Percentiles rank a stretch among this genome's conserved stretches.
These are phyloP conservation scores for Calonectria pseudoturangicola DNA, from an alignment of 2,329 filamentous ascomycete genomes.

Conservation along the genomic window DNA sequence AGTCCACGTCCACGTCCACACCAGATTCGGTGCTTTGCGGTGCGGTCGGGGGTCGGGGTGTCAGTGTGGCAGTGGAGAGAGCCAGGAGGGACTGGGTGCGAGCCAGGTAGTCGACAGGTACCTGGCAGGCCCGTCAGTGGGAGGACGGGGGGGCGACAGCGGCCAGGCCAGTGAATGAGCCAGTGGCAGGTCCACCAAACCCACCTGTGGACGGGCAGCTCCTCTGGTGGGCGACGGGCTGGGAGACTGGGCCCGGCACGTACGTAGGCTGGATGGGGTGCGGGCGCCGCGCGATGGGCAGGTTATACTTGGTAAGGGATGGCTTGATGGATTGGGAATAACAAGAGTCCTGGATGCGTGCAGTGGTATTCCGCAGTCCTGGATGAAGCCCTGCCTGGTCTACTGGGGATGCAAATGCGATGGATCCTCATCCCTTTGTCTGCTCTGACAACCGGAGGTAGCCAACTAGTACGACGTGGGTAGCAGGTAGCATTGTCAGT, in stretches of 20 bases:
- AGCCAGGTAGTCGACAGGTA: conserved; percentile 27
- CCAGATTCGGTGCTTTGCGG: conserved; percentile 27
- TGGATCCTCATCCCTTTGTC: conserved; percentile 28
- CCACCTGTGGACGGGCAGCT: conserved; percentile 51
- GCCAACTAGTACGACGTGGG: conserved; percentile 18
- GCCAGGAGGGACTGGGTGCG: conserved; percentile 30
- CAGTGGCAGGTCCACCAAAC: conserved; percentile 49
- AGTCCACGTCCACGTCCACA: conserved; percentile 38
- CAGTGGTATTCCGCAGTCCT: conserved; percentile 4
- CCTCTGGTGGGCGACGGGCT: conserved; percentile 42
- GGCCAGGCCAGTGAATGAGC: conserved; percentile 47
- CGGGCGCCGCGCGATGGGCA: conserved; percentile 32
- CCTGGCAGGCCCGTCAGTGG: conserved; percentile 35
- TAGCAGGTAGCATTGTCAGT: conserved; percentile 9
- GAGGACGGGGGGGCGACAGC: conserved; percentile 40
- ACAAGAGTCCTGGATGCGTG: conserved; percentile 14
- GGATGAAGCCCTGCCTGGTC: conserved; percentile 12
- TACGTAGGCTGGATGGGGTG: conserved; percentile 34
- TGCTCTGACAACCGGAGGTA: conserved; percentile 40
- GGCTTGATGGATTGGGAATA: conserved; percentile 4
- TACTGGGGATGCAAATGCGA: conserved; percentile 14
- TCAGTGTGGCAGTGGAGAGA: conserved; percentile 39
- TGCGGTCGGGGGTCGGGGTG: conserved; percentile 34
- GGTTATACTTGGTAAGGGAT: conserved; percentile 35
- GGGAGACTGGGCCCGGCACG: conserved; percentile 46